Base-by-base conservation (phyloP, 495 filamentous ascomycete genomes). In the Jackrogersella multiformis region DNA sequence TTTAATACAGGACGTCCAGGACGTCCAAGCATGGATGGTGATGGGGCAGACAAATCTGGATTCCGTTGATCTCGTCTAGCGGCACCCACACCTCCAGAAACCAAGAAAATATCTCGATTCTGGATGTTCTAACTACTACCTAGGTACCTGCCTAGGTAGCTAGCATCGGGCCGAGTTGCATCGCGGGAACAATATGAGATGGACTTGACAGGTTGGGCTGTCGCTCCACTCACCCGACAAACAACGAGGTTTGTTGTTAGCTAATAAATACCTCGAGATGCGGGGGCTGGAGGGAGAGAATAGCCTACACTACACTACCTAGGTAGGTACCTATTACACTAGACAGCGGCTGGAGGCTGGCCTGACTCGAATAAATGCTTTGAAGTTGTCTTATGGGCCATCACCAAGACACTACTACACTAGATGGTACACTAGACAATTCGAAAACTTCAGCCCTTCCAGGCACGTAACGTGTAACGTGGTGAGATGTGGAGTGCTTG, bases 101-200 rank as follows among this genome's bases (percentile, higher is more conserved):
- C 28, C 45, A 49, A 24, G 34, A 56, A 5, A 24, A 46, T 36
- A 51, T 58, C 35, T 57, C 20, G 45, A 58, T 58, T 41, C 39
- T 16, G 7, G 26, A 23, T 7, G 63, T 26, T 9, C 20, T 39
- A 56, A 48, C 45, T n/a, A n/a, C n/a, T n/a, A n/a, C n/a, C n/a
- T n/a, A n/a, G n/a, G n/a, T n/a, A n/a, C n/a, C n/a, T n/a, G n/a
- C n/a, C n/a, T n/a, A n/a, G n/a, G n/a, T n/a, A n/a, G n/a, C n/a
- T 42, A 46, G 55, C 60, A 69, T 69, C 60, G 66, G 66, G 36
- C 66, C 54, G 54, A 69, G 55, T 53, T 38, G 28, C 48, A 39
- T 58, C 36, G 53, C 65, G 53, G 54, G 30, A 58, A 57, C 28
- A 28, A 26, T 15, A 51, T 51, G 24, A 36, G 18, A 49, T 32